A percentile compares a stretch with the other conserved stretches of the same genome.
Conservation (phyloP, 306 rosid species). For the Lathyrus sativus region DNA sequence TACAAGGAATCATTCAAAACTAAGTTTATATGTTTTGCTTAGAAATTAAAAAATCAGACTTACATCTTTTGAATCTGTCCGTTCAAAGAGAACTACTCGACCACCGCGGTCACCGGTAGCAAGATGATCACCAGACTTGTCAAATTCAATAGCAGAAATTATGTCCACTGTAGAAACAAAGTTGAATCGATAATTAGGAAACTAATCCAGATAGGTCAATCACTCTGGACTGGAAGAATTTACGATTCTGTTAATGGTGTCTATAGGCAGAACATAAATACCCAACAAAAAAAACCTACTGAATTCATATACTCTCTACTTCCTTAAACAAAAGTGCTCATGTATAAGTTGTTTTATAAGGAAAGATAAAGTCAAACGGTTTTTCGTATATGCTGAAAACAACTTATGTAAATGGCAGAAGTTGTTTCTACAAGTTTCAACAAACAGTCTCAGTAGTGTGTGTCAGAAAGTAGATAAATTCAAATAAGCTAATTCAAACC, state of each 20-base stretch:
- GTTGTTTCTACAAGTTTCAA: neutral
- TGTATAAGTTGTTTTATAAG: neutral
- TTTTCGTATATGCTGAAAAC: neutral
- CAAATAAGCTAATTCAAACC: neutral
- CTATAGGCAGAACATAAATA: neutral
- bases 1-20: constrained; percentile 18
- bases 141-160: constrained; percentile 97
- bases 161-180: constrained; percentile 80
- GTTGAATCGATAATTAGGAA: constrained; percentile 34
- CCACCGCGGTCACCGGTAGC: constrained; percentile 99
- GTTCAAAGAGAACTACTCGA: constrained; percentile 97
- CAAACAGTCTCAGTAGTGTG: neutral
- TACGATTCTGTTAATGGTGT: neutral
- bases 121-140: constrained; percentile 92
- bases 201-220: constrained; percentile 22
- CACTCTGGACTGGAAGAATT: neutral
- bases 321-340: constrained; percentile 3
- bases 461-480: neutral
- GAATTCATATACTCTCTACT: constrained; percentile 17
- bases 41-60: constrained; percentile 34
- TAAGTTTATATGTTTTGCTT: constrained; percentile 1
- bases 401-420: neutral
- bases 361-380: too few species aligned
- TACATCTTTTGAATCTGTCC: constrained; percentile 92
- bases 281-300: neutral